Base-by-base conservation (phyloP, 1,139 yeast genomes). In the Geotrichum australiense region DNA sequence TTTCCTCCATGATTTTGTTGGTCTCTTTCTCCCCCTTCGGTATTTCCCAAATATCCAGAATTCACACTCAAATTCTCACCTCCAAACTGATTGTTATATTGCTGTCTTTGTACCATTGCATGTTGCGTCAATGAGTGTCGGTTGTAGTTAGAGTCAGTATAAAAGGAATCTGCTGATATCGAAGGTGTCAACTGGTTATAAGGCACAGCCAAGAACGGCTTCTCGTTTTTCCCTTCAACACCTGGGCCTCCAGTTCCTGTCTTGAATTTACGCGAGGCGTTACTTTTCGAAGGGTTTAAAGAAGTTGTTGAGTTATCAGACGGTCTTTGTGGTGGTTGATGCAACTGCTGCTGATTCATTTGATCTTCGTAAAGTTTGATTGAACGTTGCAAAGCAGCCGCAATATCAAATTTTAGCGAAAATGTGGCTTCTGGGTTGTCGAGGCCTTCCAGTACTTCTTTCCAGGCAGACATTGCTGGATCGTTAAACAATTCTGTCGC, bases 151-250 rank as follows among this genome's bases (percentile, higher is more conserved):
- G 12, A 7, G n/a, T n/a, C n/a, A 6, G 35, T 20, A 7, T 31
- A 29, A 6, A 15, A 6, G 6, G 32, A 29, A n/a, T 29, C 32
- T 4, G 32, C 19, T 5, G 32, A 15, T 5, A 10, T 14, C 12
- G 32, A 29, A 6, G 32, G 32, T 15, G 32, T 8, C 32, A 29
- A 16, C 7, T 8, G 8, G 12, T 18, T 14, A 29, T 26, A 26
- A 11, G 6, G 29, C 12, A 5, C 29, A 11, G 29, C 11, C 6
- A 11, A 15, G n/a, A 26, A 26, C 12, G 29, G 29, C 11, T n/a
- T 29, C 45, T 46, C 43, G 42, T 44, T 23, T 35, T 46, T 47
- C 37, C 38, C 66, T 41, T 29, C 29, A 79, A 80, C 87, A 26
- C 25, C 25, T 7, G 25, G 10, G 11, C 11, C 25, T 23, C 7